phyloP scores from a whole-genome alignment of 768 basidiomycete genomes.

The Tricholoma sp. region DNA sequence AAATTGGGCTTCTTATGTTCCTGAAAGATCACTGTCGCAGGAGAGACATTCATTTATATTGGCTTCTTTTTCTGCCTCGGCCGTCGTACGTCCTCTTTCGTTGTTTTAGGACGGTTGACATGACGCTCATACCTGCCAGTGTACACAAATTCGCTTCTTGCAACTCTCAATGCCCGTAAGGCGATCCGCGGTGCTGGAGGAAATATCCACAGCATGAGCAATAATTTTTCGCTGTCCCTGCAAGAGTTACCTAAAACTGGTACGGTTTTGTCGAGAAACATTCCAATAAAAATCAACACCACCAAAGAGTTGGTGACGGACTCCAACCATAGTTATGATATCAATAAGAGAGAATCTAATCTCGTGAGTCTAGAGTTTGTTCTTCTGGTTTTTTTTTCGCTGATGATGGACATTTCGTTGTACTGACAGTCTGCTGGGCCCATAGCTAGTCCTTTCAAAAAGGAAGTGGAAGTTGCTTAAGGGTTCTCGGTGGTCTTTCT shows the following conservation, averaged over 20 bases:
- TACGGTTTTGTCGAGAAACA: constrained; percentile 21
- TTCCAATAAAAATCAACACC: constrained; percentile 52
- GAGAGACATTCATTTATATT: constrained; percentile 46
- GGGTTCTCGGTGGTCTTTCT: not conserved
- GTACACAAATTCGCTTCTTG: too few species aligned
- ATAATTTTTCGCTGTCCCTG: too few species aligned
- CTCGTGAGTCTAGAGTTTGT: constrained; percentile 8
- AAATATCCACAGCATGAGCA: constrained; percentile 33
- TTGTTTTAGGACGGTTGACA: not conserved
- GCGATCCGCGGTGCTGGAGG: constrained; percentile 38
- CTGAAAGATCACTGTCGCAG: constrained; percentile 40
- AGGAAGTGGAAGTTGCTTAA: too few species aligned
- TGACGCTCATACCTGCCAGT: constrained; percentile 27
- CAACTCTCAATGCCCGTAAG: too few species aligned
- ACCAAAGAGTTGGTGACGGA: constrained; percentile 45
- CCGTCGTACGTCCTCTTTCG: constrained; percentile 37
- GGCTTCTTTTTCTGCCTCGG: too few species aligned
- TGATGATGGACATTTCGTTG: not conserved
- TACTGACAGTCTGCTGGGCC: not conserved
- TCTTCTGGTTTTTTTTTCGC: not conserved
- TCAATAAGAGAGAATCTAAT: constrained; percentile 17
- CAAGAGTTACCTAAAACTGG: too few species aligned
- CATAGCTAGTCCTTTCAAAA: not conserved
- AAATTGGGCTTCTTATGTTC: not conserved
- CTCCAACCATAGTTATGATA: constrained; percentile 27